Base-by-base conservation (phyloP, 2,329 filamentous ascomycete genomes). In the Plectosphaerella cucumerina region DNA sequence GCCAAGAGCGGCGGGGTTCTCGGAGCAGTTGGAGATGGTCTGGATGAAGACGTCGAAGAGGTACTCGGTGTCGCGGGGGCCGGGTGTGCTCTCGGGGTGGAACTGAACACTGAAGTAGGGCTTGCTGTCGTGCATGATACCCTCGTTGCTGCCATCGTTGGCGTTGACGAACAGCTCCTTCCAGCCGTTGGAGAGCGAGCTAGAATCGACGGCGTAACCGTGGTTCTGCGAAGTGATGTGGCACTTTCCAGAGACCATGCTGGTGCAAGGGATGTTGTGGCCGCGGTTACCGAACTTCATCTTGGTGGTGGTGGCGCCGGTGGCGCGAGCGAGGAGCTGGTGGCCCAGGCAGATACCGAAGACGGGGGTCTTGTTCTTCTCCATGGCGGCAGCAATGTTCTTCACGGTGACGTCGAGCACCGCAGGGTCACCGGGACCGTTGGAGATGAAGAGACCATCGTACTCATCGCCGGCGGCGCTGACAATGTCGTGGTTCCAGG, bases 31-130 rank as follows among this genome's bases (percentile, higher is more conserved):
- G 64, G 82, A 76, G 59, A 97, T 89, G 18, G 91, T 88, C 71
- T 87, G 75, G 65, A 99, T 89, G 76, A 99, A 99, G 56, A 97
- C 90, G 69, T 99, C 92, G 58, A 99, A 99, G 22, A 99, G 79
- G 66, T 89, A 97, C 69, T 99, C 94, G 23, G 94, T 99, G 67
- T 99, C 94, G 34, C 90, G 84, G 48, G 94, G 94, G 52, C 94
- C 94, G 3, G 94, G 94, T 1, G 91, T 95, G 76, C 92, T 96
- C 72, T 99, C 94, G 0, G 94, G 94, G 66, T 99, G 94, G 75
- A 99, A 99, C 68, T 99, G 94, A n/a, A 97, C 94, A 77, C 91
- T 97, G 79, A 99, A 99, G 75, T 93, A 95, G 48, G 94, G 94
- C 64, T 86, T 88, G 68, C 76, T 82, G 46, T 81, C 75, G 69